Evolutionary conservation across 768 basidiomycete species (phyloP).

Genomic region (Phaffia australis): DNA sequence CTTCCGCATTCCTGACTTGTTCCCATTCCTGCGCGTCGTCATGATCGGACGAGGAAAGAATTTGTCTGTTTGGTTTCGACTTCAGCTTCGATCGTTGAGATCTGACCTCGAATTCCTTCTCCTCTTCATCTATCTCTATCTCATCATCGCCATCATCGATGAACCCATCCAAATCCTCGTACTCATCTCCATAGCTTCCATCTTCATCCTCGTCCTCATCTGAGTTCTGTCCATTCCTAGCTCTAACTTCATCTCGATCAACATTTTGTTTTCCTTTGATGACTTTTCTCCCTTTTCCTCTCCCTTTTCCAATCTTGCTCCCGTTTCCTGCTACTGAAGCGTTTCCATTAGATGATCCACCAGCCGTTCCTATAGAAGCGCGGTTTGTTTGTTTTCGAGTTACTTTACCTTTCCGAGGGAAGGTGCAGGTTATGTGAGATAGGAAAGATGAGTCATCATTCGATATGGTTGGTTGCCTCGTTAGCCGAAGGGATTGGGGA

Average conservation of each 20-base stretch:
- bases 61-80: no score
- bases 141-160: not conserved
- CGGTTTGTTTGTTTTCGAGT: not conserved
- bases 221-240: not conserved
- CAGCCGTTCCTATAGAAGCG: no score
- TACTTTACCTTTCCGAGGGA: constrained; percentile 1
- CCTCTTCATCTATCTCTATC: not conserved
- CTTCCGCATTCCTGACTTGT: no score
- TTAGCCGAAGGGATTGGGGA: no score
- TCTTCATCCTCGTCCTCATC: not conserved
- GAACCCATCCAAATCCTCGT: not conserved
- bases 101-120: not conserved
- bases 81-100: not conserved
- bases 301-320: not conserved
- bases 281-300: not conserved
- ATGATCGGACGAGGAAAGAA: no score
- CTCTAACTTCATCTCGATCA: no score
- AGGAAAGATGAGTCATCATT: not conserved
- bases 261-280: no score
- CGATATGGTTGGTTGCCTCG: not conserved
- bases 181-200: not conserved
- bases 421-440: not conserved
- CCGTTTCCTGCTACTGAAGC: not conserved
- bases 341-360: no score
- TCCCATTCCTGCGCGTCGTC: no score